Evolutionary conservation across 768 basidiomycete species (phyloP).

Genomic region (Kwoniella pini): DNA sequence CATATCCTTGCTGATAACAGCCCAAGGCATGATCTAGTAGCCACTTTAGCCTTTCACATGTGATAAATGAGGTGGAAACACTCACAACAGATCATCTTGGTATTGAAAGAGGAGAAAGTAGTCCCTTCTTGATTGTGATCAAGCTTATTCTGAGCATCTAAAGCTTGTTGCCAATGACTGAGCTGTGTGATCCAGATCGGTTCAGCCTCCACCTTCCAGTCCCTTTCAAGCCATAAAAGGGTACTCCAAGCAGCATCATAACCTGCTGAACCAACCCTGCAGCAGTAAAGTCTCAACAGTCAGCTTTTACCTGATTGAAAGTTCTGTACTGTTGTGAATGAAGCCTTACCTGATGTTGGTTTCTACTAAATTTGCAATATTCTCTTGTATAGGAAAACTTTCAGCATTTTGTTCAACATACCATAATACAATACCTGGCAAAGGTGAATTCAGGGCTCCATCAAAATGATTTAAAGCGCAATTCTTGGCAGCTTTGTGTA

Average conservation of each 20-base stretch:
- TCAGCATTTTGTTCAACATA: conserved; percentile 40
- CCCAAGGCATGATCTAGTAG: conserved; percentile 46
- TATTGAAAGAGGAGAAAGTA: conserved; percentile 42
- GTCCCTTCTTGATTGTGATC: conserved; percentile 25
- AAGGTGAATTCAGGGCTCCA: conserved; percentile 32
- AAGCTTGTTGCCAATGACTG: conserved; percentile 39
- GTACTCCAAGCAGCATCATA: conserved; percentile 49
- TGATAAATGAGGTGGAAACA: neutral
- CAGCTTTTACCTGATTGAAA: neutral
- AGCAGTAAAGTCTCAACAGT: neutral
- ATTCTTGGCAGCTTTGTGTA: conserved; percentile 32
- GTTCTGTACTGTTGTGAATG: neutral
- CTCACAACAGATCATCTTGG: conserved; percentile 49
- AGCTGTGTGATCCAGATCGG: conserved; percentile 48
- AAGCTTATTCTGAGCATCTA: conserved; percentile 33
- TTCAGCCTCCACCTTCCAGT: conserved; percentile 36
- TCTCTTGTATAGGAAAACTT: conserved; percentile 24
- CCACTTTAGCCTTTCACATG: no score
- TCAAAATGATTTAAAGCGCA: conserved; percentile 34
- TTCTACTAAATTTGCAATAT: conserved; percentile 38
- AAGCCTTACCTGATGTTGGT: conserved; percentile 31
- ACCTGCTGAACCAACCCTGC: conserved; percentile 24
- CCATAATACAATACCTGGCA: conserved; percentile 44
- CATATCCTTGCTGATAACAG: conserved; percentile 42
- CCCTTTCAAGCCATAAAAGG: conserved; percentile 38